Percentiles rank a stretch among this genome's conserved stretches.
phyloP scores from a whole-genome alignment of 176 grass and related monocot species.

The Raddia distichophylla region DNA sequence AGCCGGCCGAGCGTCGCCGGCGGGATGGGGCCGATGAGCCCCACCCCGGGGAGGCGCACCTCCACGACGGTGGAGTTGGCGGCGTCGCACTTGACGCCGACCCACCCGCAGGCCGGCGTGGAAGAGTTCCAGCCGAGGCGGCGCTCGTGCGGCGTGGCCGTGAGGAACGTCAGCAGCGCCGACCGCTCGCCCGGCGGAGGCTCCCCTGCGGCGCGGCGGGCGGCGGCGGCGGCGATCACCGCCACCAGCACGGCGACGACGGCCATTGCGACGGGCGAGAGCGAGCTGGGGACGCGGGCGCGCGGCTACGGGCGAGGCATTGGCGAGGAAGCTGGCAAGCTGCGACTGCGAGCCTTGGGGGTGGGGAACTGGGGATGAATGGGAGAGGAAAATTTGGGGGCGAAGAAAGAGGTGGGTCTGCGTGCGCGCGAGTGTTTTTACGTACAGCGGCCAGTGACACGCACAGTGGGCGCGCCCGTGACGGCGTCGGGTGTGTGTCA shows the following conservation, averaged over 20 bases:
- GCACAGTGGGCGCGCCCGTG: constrained; percentile 41
- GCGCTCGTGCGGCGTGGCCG: constrained; percentile 64
- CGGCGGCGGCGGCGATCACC: neutral
- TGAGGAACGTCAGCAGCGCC: constrained; percentile 74
- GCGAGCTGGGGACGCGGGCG: neutral
- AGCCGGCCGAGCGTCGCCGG: constrained; percentile 54
- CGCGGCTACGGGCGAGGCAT: constrained; percentile 38
- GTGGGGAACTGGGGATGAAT: neutral
- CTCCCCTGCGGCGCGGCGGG: constrained; percentile 24
- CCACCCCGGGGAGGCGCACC: constrained; percentile 66
- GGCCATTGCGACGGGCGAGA: constrained; percentile 30
- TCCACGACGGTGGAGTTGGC: constrained; percentile 48
- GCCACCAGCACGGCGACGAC: neutral
- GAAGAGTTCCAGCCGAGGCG: constrained; percentile 68
- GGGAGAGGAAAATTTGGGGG: neutral
- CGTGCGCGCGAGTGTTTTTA: constrained; percentile 38
- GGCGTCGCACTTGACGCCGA: constrained; percentile 68
- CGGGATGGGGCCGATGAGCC: constrained; percentile 69
- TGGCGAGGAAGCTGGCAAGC: neutral
- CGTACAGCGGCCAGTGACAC: neutral
- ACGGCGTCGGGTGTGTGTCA: constrained; percentile 8
- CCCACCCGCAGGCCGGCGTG: constrained; percentile 72
- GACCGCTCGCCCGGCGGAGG: constrained; percentile 61
- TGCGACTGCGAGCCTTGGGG: neutral
- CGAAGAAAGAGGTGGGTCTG: constrained; percentile 14